These are phyloP conservation scores for Trichoderma asperellum DNA, from an alignment of 2,329 filamentous ascomycete species.

Conservation along the genomic window DNA sequence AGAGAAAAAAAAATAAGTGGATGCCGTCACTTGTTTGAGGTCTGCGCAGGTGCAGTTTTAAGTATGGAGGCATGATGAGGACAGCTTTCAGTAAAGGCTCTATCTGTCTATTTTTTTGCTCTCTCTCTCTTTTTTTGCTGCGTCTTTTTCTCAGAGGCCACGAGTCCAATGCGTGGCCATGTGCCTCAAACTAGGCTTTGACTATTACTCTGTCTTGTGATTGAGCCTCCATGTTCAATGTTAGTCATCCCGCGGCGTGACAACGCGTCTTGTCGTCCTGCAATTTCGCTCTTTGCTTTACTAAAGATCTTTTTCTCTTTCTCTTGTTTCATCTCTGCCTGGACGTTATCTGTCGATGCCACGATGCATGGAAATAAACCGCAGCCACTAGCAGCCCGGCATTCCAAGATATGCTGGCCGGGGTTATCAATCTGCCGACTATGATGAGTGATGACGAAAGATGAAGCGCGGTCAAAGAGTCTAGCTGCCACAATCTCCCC, in stretches of 20 bases:
- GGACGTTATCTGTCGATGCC: not conserved
- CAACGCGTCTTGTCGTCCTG: not conserved
- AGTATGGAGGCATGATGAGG: constrained; percentile 27
- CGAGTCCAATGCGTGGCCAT: constrained; percentile 2
- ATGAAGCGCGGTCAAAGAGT: not conserved
- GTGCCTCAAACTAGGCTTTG: not conserved
- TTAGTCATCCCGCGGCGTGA: not conserved
- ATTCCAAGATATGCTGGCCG: not conserved
- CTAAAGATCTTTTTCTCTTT: not conserved
- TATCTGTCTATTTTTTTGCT: not conserved
- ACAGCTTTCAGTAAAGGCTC: constrained; percentile 16
- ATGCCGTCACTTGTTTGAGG: constrained; percentile 16
- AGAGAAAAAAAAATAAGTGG: constrained; percentile 15
- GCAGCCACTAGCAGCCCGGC: not conserved
- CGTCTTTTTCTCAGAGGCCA: not conserved
- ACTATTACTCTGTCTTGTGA: constrained; percentile 18
- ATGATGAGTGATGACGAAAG: constrained; percentile 28
- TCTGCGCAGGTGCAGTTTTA: not conserved
- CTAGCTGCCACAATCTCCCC: not conserved
- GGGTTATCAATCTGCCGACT: constrained; percentile 1
- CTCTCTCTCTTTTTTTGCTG: not conserved
- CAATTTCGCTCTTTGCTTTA: not conserved
- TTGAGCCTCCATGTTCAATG: not conserved
- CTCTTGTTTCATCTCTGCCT: not conserved
- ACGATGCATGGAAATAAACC: not conserved